Conservation (phyloP, 495 filamentous ascomycete genomes). For the Talaromyces adpressus region DNA sequence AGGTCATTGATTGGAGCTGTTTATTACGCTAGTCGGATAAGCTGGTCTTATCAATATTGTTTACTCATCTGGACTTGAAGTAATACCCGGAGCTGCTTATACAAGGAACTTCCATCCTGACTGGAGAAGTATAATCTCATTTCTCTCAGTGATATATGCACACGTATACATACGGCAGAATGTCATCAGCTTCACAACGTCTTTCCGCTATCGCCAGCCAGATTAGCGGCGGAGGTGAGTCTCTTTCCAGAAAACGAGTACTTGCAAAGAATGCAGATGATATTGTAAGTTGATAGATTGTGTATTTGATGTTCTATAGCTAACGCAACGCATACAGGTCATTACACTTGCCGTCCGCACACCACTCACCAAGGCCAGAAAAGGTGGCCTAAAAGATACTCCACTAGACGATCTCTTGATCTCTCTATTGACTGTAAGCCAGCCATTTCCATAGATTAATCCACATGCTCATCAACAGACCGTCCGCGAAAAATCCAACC, state of each 20-base stretch:
- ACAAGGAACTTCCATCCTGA: not conserved
- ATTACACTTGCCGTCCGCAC: conserved; percentile 79
- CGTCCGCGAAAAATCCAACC: conserved; percentile 62
- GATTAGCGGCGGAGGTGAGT: conserved; percentile 22
- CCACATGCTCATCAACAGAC: conserved; percentile 17
- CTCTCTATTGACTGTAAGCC: conserved; percentile 66
- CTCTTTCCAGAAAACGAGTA: conserved; percentile 25
- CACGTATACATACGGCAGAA: conserved; percentile 12
- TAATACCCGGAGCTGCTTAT: not conserved
- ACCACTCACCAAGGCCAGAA: conserved; percentile 68
- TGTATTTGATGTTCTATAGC: not conserved
- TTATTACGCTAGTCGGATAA: not conserved
- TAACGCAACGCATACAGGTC: conserved; percentile 39
- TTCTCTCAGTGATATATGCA: not conserved
- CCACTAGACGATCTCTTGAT: conserved; percentile 73
- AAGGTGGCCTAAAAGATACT: conserved; percentile 92
- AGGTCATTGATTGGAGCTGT: not conserved
- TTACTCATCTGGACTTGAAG: not conserved
- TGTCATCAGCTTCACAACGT: conserved; percentile 39
- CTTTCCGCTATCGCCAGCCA: conserved; percentile 35
- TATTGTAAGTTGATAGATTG: conserved; percentile 25
- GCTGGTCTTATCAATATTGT: not conserved
- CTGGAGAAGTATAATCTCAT: not conserved
- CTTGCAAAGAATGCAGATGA: conserved; percentile 37
- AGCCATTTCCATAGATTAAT: not conserved